These are phyloP conservation scores for Macrophomina tecta DNA, from an alignment of 2,329 filamentous ascomycete species.

Conservation along the genomic window DNA sequence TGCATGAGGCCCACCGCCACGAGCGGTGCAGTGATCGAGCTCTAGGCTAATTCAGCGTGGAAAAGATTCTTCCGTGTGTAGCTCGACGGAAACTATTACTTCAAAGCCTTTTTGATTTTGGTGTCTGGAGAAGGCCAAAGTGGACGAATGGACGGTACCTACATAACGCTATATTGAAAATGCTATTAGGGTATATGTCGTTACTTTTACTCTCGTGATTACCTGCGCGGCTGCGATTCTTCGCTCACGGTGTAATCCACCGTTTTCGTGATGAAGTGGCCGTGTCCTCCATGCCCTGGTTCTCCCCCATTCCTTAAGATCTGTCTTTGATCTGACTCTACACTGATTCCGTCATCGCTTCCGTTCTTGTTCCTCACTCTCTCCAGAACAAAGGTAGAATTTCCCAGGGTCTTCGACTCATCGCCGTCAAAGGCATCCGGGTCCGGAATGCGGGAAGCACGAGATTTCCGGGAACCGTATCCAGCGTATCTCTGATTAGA, in stretches of 20 bases:
- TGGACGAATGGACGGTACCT: background rate
- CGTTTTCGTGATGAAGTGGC: constrained; percentile 4
- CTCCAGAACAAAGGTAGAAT: background rate
- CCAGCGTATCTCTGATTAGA: background rate
- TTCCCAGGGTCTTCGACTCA: background rate
- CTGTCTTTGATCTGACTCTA: constrained; percentile 15
- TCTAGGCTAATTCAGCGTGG: too few relatives aligned
- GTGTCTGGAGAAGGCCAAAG: too few relatives aligned
- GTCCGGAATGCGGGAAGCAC: constrained; percentile 2
- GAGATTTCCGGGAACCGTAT: background rate
- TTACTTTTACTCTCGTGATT: background rate
- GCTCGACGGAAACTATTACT: too few relatives aligned
- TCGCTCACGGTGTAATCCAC: constrained; percentile 15
- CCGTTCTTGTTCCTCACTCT: background rate
- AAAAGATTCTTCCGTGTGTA: too few relatives aligned
- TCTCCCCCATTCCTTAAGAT: background rate
- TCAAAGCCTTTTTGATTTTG: too few relatives aligned
- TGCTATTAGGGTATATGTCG: background rate
- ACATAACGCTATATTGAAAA: background rate
- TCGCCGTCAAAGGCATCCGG: background rate
- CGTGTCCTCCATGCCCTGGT: background rate
- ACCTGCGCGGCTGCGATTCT: background rate
- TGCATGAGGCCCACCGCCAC: too few relatives aligned
- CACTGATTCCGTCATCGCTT: constrained; percentile 15
- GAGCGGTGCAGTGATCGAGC: too few relatives aligned